Conservation (phyloP, 331 rosid species). For the Quercus lobata region DNA sequence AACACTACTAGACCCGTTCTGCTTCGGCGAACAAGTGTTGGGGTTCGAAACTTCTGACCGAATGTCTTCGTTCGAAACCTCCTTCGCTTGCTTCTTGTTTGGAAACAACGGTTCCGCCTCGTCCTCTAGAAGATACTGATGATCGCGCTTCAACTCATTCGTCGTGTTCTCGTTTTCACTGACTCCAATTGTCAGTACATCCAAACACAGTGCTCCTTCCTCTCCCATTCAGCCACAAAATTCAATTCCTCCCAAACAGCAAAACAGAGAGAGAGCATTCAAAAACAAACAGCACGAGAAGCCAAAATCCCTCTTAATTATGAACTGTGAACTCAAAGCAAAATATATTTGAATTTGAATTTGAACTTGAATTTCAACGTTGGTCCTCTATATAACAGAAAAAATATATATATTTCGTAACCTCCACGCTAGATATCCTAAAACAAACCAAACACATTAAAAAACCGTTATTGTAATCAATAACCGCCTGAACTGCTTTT, state of each 20-base stretch:
- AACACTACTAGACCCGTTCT: conserved; percentile 39
- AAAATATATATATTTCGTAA: not conserved
- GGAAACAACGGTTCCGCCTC: conserved; percentile 33
- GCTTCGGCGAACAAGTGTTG: conserved; percentile 41
- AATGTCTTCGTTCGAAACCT: conserved; percentile 77
- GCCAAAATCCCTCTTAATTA: not conserved
- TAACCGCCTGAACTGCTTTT: conserved; percentile 22
- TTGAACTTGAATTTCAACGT: not conserved
- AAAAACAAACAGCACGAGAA: conserved; percentile 17
- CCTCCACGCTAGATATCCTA: conserved; percentile 5
- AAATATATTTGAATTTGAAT: conserved; percentile 18
- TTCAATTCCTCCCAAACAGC: conserved; percentile 17
- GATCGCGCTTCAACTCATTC: conserved; percentile 68
- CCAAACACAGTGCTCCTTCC: conserved; percentile 48
- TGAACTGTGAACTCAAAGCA: conserved; percentile 10
- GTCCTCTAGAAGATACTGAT: conserved; percentile 39
- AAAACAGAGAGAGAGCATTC: conserved; percentile 51
- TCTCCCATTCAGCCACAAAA: conserved; percentile 62
- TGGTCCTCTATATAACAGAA: no score
- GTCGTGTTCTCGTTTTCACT: conserved; percentile 36
- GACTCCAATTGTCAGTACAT: conserved; percentile 34
- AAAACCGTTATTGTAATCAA: not conserved
- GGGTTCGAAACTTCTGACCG: conserved; percentile 91
- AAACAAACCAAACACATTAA: conserved; percentile 2
- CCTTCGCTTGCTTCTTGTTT: conserved; percentile 67